Evolutionary conservation across 176 grass and related monocot species (phyloP), one percentile per base, ranked within the genome.

Genomic region (Oryza meyeriana): DNA sequence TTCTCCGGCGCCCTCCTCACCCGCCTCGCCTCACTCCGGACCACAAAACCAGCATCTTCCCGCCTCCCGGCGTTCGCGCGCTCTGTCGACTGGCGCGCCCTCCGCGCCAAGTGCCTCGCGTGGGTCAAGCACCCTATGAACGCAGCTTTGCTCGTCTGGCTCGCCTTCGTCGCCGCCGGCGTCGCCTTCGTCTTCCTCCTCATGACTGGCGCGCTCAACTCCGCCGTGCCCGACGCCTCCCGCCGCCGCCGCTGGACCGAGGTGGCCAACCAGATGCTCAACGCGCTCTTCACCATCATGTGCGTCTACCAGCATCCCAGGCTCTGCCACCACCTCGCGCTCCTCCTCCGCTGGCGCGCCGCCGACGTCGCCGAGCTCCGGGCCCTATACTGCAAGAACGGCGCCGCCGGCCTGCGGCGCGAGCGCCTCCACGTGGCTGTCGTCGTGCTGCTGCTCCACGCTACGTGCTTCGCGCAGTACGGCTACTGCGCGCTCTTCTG

Each of bases 221-320:
- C 81, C 17, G 84, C 76, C 18, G 86, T 97, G 57, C 84, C 91
- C 0, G 80, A 87, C 25, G 77, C 80, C 22, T 69, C 84, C 0
- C 55, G 77, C 0, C 75, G 91, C 20, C 74, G 70, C 70, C 81
- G 91, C 6, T 93, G 94, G 94, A 87, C 55, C 4, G 90, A 97
- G 79, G 81, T 83, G 32, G 81, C 78, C 1, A 97, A 97, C 88
- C 91, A 97, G 78, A 65, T 91, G 34, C 75, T 93, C 7, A 93
- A 97, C 71, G 86, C 90, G 8, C 88, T 97, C 81, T 97, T 93
- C 94, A 97, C 91, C 39, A 12, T 97, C 79, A 89, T 97, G 81
- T 97, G 91, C 74, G 39, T 97, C 45, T 97, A 97, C 82, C 88
- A 97, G 44, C 91, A 97, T 39, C 94, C 94, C 6, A 63, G 31